Base-by-base conservation (phyloP, 305 asterid species). In the Plantago lanceolata region DNA sequence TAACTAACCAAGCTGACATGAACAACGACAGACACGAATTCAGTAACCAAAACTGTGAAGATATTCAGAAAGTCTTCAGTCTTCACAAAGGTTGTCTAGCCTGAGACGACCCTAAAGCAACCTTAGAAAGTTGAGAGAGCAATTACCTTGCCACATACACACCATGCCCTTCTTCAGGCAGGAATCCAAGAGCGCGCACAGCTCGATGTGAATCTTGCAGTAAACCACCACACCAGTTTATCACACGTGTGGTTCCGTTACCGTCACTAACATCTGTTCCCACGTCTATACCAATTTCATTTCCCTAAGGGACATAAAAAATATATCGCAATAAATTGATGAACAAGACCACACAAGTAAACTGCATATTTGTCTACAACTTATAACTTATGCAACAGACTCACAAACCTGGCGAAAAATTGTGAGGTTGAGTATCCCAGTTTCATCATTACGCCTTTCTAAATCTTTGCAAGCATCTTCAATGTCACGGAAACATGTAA, bases 201-300 rank as follows among this genome's bases (percentile, higher is more conserved):
- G 95, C 96, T 16, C 88, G 72, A 77, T 93, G 96, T 66, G 99
- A 95, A 65, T 90, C 94, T 74, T 93, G 99, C 18, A 93, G 82
- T 69, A 87, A 83, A 77, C 89, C 82, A 13, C 99, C 99, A 57
- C 97, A 93, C 99, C 99, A 93, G 73, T 85, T 90, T 68, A 88
- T 78, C 57, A 86, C 96, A 48, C 92, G 90, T 19, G 89, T 71
- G 35, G 97, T 87, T 61, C 99, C 99, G 52, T 84, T 87, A 61
- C 99, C 99, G 78, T 90, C 93, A 77, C 97, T 90, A 59, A 84
- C 81, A 77, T 93, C 99, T 43, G 97, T 90, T 74, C 94, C 99
- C 77, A 93, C 97, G 57, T 72, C 69, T 45, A 93, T 61, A 68
- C 90, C 94, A 14, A 85, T 79, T 86, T 93, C 97, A 67, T 59